Conservation (phyloP, 768 basidiomycete genomes). For the Candolleomyces efflorescens region DNA sequence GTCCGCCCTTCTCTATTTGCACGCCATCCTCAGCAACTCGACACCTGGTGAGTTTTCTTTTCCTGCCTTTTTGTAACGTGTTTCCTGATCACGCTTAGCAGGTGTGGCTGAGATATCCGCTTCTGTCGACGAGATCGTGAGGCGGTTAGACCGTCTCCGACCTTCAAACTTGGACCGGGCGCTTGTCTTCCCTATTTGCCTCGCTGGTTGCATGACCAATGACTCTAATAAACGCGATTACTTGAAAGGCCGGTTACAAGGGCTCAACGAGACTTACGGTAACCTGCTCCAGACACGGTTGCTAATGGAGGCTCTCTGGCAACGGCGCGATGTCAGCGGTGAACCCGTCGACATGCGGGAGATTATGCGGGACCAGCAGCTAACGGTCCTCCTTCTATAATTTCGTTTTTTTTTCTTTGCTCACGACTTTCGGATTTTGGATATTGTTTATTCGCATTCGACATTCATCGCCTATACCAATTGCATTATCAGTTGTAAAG, state of each 20-base stretch:
- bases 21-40: slow-evolving; percentile 65
- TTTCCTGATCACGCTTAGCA: slow-evolving; percentile 21
- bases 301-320: slow-evolving; percentile 69
- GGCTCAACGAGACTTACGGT: slow-evolving; percentile 53
- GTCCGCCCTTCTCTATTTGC: slow-evolving; percentile 60
- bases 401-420: neutral
- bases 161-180: slow-evolving; percentile 61
- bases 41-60: slow-evolving; percentile 52
- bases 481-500: slow-evolving; percentile 1
- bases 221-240: slow-evolving; percentile 54
- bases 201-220: slow-evolving; percentile 73
- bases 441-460: neutral
- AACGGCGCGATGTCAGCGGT: slow-evolving; percentile 53
- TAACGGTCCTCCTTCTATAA: slow-evolving; percentile 49
- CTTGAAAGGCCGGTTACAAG: slow-evolving; percentile 52
- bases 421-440: neutral
- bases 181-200: slow-evolving; percentile 67
- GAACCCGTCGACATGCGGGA: slow-evolving; percentile 59
- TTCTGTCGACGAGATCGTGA: slow-evolving; percentile 52
- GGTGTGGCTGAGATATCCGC: slow-evolving; percentile 68
- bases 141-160: slow-evolving; percentile 49
- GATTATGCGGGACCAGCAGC: slow-evolving; percentile 45
- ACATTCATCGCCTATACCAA: neutral
- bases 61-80: neutral
- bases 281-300: slow-evolving; percentile 54